phyloP scores from a whole-genome alignment of 345 rosid genomes.

The Eucalyptus dawsonii region DNA sequence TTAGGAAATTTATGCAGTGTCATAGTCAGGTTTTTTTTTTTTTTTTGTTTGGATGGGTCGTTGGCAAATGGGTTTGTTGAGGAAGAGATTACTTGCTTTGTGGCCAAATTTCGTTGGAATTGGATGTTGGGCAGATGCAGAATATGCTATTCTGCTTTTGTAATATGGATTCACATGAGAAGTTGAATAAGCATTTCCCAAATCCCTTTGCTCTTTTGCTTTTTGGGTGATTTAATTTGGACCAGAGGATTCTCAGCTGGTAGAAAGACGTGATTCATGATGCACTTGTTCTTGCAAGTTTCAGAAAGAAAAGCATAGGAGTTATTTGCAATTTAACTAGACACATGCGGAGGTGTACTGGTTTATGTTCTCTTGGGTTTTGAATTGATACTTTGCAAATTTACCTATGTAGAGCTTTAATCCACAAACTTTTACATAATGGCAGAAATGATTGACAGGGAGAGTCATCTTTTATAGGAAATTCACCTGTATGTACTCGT shows the following conservation, averaged over 20 bases:
- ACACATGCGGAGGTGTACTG: not conserved
- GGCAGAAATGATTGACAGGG: not conserved
- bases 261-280: not conserved
- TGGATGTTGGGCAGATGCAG: constrained; percentile 7
- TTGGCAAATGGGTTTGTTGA: no score
- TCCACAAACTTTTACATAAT: not conserved
- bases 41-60: accelerated
- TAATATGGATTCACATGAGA: not conserved
- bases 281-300: not conserved
- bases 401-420: not conserved
- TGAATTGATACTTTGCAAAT: not conserved
- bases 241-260: not conserved
- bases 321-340: no score
- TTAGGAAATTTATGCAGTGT: not conserved
- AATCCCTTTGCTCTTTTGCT: not conserved
- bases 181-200: not conserved
- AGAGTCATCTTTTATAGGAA: not conserved
- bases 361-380: not conserved
- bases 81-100: no score
- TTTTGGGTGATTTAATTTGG: not conserved
- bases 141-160: constrained; percentile 24
- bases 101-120: not conserved
- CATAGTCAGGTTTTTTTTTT: not conserved
- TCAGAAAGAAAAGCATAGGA: not conserved
- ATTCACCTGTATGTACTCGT: not conserved